Percentiles rank a stretch among this genome's conserved stretches.
phyloP scores from a whole-genome alignment of 2,329 filamentous ascomycete species.

The Talaromyces atroroseus region DNA sequence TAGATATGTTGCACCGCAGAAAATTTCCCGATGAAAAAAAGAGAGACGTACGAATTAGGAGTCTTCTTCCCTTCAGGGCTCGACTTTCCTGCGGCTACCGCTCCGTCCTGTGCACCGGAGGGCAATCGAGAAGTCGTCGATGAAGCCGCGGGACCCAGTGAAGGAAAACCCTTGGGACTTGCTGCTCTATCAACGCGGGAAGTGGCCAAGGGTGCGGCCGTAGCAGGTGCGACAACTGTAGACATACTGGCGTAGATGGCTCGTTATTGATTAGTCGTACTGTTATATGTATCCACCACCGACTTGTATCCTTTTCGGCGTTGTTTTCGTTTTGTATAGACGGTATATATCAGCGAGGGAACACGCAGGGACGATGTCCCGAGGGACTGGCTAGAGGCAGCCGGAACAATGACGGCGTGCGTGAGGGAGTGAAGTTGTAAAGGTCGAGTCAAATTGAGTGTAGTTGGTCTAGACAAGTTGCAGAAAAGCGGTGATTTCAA shows the following conservation, averaged over 20 bases:
- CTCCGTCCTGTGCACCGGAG: slow-evolving; percentile 29
- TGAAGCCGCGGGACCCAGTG: slow-evolving; percentile 34
- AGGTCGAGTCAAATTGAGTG: neutral
- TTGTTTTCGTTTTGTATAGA: neutral
- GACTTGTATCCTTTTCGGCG: neutral
- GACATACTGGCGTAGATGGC: slow-evolving; percentile 35
- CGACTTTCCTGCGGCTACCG: slow-evolving; percentile 26
- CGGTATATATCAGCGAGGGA: neutral
- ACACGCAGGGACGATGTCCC: slow-evolving; percentile 7
- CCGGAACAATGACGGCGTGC: neutral
- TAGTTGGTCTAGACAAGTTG: neutral
- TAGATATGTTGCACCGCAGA: neutral
- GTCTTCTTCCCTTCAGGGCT: slow-evolving; percentile 34
- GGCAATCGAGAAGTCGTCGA: slow-evolving; percentile 31
- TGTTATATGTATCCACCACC: neutral
- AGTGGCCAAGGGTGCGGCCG: slow-evolving; percentile 39
- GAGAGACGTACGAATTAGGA: slow-evolving; percentile 45
- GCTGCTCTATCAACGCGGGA: slow-evolving; percentile 40
- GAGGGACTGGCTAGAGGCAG: slow-evolving; percentile 8
- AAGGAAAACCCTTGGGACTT: slow-evolving; percentile 41
- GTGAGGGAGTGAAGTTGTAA: neutral
- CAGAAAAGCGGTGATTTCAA: neutral
- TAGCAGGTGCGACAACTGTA: slow-evolving; percentile 44
- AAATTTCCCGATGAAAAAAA: neutral
- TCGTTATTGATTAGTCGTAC: neutral